phyloP scores from a whole-genome alignment of 805 yeast species.

The Hanseniaspora pseudoguilliermondii region DNA sequence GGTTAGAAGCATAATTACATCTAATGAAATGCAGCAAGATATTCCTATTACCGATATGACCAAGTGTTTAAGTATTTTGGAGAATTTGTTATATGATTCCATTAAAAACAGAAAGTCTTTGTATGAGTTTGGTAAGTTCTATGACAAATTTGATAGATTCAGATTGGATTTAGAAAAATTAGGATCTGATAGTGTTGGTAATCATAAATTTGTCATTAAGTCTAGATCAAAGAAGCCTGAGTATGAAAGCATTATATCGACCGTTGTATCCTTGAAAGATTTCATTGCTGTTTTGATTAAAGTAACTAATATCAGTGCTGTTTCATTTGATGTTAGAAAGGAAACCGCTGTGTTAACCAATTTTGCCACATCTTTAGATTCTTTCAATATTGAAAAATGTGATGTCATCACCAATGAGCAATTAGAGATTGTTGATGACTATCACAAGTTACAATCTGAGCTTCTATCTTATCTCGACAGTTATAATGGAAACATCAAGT shows the following conservation, averaged over 20 bases:
- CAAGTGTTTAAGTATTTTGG: slow-evolving; percentile 64
- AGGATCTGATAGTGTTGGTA: slow-evolving; percentile 14
- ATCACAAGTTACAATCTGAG: neutral
- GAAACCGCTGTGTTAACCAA: neutral
- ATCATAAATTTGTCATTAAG: slow-evolving; percentile 15
- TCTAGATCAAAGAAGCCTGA: slow-evolving; percentile 11
- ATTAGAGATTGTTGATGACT: neutral
- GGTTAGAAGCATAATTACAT: slow-evolving; percentile 48
- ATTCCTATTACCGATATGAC: slow-evolving; percentile 44
- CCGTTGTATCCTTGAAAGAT: slow-evolving; percentile 27
- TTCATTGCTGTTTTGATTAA: slow-evolving; percentile 24
- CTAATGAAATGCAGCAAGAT: slow-evolving; percentile 59
- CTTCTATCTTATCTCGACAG: neutral
- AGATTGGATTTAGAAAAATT: slow-evolving; percentile 20
- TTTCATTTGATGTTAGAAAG: neutral
- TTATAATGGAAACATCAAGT: slow-evolving; percentile 24
- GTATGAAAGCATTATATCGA: slow-evolving; percentile 14
- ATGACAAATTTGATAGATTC: slow-evolving; percentile 17
- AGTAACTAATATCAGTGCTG: neutral
- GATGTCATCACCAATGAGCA: neutral
- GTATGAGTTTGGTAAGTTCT: slow-evolving; percentile 20
- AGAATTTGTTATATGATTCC: slow-evolving; percentile 51
- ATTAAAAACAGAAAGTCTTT: slow-evolving; percentile 42
- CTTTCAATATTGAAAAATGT: neutral
- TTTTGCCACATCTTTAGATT: neutral